Evolutionary conservation across 441 rosid genomes (phyloP).

Genomic region (Adansonia madagascariensis): DNA sequence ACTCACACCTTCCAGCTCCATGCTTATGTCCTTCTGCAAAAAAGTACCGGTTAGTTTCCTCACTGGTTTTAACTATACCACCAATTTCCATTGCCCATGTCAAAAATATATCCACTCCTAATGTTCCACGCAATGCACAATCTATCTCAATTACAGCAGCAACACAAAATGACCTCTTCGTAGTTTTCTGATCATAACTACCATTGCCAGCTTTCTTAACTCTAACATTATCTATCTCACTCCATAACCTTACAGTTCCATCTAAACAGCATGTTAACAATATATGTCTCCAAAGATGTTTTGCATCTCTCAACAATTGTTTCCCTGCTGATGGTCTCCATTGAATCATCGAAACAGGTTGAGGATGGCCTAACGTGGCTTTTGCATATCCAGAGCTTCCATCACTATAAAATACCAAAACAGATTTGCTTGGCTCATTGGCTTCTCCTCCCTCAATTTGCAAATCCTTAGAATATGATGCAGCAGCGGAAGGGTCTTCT

Average conservation of each 20-base stretch:
- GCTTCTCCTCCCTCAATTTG: conserved; percentile 42
- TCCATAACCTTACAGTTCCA: conserved; percentile 92
- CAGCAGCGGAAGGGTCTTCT: conserved; percentile 75
- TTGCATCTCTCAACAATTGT: conserved; percentile 40
- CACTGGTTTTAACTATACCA: conserved; percentile 51
- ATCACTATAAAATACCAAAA: conserved; percentile 53
- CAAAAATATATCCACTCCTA: conserved; percentile 61
- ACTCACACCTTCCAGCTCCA: conserved; percentile 72
- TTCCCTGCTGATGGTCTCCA: conserved; percentile 74
- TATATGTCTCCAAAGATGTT: conserved; percentile 48
- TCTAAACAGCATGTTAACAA: conserved; percentile 89
- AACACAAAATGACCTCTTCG: conserved; percentile 55
- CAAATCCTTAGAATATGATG: conserved; percentile 47
- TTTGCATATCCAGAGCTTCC: conserved; percentile 51
- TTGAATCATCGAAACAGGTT: conserved; percentile 72
- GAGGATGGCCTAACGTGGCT: conserved; percentile 69
- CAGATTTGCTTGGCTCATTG: conserved; percentile 51
- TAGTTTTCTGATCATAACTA: conserved; percentile 43
- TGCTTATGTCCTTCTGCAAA: conserved; percentile 42
- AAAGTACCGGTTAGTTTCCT: conserved; percentile 47
- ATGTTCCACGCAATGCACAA: conserved; percentile 58
- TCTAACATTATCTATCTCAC: conserved; percentile 72
- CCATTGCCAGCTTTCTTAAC: conserved; percentile 52
- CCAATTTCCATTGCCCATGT: conserved; percentile 70
- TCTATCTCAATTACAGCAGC: conserved; percentile 82